Evolutionary conservation across 108 stramenopile genomes (phyloP), one percentile per base, ranked within the genome.

Genomic region (Cyclotella baltica): DNA sequence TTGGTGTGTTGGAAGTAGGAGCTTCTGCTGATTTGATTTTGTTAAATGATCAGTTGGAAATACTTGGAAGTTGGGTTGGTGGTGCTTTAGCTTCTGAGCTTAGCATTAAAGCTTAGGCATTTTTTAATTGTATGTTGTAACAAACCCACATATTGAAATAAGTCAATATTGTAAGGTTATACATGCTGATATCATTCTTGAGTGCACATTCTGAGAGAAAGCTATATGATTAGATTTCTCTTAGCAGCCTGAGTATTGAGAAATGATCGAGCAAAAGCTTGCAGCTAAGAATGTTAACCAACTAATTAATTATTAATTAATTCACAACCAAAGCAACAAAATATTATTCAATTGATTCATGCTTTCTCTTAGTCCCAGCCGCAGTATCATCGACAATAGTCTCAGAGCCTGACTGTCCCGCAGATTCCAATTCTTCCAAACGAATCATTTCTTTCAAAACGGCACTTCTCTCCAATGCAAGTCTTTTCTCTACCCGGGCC

Each of bases 381-480:
- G 55, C 38, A 43, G 28, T 48, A 29, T 2, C 64, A 47, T 22
- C 62, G 19, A 15, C 62, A n/a, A 18, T 34, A 13, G 3, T 25
- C 13, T 62, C 61, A 2, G 36, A 52, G 40, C 62, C 3, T 35
- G 31, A 59, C 27, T n/a, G n/a, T n/a, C n/a, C 36, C 20, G 20
- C 52, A 20, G 16, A 22, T 61, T 77, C 76, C 11, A 47, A n/a
- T n/a, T 73, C 67, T 65, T 83, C 77, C 72, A 78, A 66, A 0
- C 72, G 77, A 28, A 83, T 72, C 81, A 83, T 83, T 67, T 83
- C 77, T 50, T 62, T 58, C 65, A 83, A 68, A 48, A 83, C 67
- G 3, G 77, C 81, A 22, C 81, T 72, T 51, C 77, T 27, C 62
- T 83, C 81, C 30, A 78, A 34, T n/a, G 77, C 81, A 56, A 83